Evolutionary conservation across 23 red algal species (phyloP), one percentile per base, ranked within the genome.

Genomic region (Gracilaria gracilis): DNA sequence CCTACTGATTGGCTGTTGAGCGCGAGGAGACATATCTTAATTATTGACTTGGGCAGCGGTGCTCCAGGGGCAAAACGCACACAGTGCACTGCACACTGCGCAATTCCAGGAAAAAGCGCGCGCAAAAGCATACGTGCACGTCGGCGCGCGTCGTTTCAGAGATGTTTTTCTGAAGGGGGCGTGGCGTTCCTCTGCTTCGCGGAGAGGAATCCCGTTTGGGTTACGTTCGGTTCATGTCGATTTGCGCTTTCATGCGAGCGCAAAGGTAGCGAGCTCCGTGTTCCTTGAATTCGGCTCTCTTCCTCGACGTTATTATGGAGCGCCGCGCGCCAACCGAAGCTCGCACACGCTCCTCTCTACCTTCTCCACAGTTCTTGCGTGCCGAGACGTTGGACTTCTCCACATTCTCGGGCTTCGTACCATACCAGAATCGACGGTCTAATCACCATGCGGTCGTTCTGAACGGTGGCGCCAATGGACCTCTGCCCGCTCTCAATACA

Each of bases 191-290:
- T 46, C 11, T 46, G 42, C n/a, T n/a, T n/a, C n/a, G n/a, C n/a
- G n/a, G n/a, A n/a, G n/a, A n/a, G n/a, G n/a, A n/a, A n/a, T n/a
- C n/a, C n/a, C n/a, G n/a, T n/a, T n/a, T n/a, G n/a, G n/a, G n/a
- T n/a, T n/a, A n/a, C n/a, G n/a, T n/a, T 2, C 64, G 64, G 64
- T 69, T 69, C 64, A 69, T 69, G 64, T 37, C 64, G 27, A 7
- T 9, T 14, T 13, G 64, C 64, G 31, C 1, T 69, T 20, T 0
- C 13, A 37, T 69, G 32, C 64, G 64, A 2, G 33, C 64, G 15
- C 32, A 69, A 69, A 37, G 29, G 64, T 69, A 37, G 31, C 64
- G 31, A 4, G 31, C 64, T 5, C 64, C 15, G 64, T 38, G 32
- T 32, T 69, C 31, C 20, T 69, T 14, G 64, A 69, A 32, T 37